These are phyloP conservation scores for Microcyclosporella mali DNA, from an alignment of 2,329 filamentous ascomycete species.

Conservation along the genomic window DNA sequence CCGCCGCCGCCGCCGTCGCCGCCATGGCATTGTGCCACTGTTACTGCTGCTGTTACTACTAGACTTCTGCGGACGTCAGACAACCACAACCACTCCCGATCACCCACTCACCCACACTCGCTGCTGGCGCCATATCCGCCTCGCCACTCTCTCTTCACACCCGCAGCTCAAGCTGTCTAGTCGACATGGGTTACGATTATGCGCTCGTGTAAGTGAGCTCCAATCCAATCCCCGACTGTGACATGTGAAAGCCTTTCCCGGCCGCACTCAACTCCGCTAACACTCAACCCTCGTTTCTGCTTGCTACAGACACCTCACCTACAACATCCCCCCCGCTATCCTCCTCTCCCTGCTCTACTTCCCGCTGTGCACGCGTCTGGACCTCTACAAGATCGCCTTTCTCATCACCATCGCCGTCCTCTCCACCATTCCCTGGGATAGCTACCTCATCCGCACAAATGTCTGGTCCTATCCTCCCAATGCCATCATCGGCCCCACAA, in stretches of 20 bases:
- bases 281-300: conserved; percentile 7
- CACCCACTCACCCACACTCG: too few relatives aligned
- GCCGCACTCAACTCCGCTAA: conserved; percentile 1
- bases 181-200: conserved; percentile 54
- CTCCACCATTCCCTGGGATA: conserved; percentile 70
- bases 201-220: conserved; percentile 60
- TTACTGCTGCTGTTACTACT: too few relatives aligned
- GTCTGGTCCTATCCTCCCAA: conserved; percentile 67
- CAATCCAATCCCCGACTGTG: too few relatives aligned
- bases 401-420: conserved; percentile 58
- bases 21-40: too few relatives aligned
- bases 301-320: conserved; percentile 53
- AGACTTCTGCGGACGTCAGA: too few relatives aligned
- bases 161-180: background rate
- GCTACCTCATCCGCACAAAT: conserved; percentile 60
- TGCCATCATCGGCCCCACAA: conserved; percentile 56
- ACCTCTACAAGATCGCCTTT: conserved; percentile 57
- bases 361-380: conserved; percentile 57
- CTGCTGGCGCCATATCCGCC: background rate
- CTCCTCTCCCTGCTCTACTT: conserved; percentile 54
- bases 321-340: conserved; percentile 59
- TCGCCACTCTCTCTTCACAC: background rate
- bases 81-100: too few relatives aligned
- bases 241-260: conserved; percentile 33
- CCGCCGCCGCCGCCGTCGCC: too few relatives aligned